Percentiles rank a stretch among this genome's conserved stretches.
Conservation (phyloP, 805 yeast species). For the Teunomyces gatunensis region DNA sequence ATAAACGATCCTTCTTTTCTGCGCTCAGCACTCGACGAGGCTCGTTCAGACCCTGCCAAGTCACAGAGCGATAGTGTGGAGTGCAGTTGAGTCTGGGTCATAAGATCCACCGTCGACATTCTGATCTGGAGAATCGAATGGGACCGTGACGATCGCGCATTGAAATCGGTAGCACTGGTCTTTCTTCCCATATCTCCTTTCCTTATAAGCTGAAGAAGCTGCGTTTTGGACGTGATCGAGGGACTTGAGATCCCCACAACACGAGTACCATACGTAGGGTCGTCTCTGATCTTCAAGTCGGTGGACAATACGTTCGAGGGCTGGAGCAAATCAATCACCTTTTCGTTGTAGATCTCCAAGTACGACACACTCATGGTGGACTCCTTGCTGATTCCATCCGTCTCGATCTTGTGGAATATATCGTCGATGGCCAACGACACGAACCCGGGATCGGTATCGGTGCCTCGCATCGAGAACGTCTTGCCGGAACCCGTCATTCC, state of each 20-base stretch:
- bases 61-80: constrained; percentile 85
- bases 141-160: constrained; percentile 82
- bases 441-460: constrained; percentile 60
- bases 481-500: constrained; percentile 96
- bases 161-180: constrained; percentile 88
- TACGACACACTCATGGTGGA: constrained; percentile 63
- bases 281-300: constrained; percentile 79
- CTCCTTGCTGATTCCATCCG: constrained; percentile 23
- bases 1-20: constrained; percentile 92
- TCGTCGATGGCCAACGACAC: constrained; percentile 65
- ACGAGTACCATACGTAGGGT: constrained; percentile 64
- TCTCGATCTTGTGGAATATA: constrained; percentile 49
- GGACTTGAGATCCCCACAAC: constrained; percentile 74
- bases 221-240: constrained; percentile 52
- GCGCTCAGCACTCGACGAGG: constrained; percentile 67
- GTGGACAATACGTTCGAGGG: constrained; percentile 21
- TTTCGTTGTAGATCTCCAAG: constrained; percentile 85
- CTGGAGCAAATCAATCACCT: constrained; percentile 69
- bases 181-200: constrained; percentile 73
- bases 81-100: constrained; percentile 37
- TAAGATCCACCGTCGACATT: constrained; percentile 44
- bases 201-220: constrained; percentile 57
- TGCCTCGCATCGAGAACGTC: constrained; percentile 83
- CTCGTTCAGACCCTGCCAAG: constrained; percentile 93
- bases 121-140: constrained; percentile 83